Evolutionary conservation across 139 green algal genomes (phyloP), one percentile per base, ranked within the genome.

Genomic region (Trebouxia sp.): DNA sequence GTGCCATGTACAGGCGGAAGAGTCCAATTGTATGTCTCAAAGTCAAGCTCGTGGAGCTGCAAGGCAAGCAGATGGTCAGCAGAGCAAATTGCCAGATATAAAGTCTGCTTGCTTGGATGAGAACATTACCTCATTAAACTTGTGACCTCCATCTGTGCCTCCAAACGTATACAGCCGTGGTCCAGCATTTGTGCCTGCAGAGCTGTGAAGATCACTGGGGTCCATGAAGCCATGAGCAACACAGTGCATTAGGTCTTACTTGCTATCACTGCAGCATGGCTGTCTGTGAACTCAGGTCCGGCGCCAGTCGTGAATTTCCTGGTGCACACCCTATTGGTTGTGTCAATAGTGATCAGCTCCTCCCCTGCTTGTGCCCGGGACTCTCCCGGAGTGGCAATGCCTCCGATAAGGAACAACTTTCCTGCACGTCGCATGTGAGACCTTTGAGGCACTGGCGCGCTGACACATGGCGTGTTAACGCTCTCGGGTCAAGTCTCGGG

Each of bases 191-290:
- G 62, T 72, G 32, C 12, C 62, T 72, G 62, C 62, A 30, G n/a
- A 35, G 17, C 17, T 66, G n/a, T 39, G 6, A 39, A 39, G n/a
- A 6, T 66, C 17, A 6, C 55, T 35, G 17, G 6, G 17, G 24
- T 3, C n/a, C 5, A 0, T 10, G 12, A 66, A 38, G 37, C 5
- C 7, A 39, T 5, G n/a, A n/a, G n/a, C n/a, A n/a, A n/a, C n/a
- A n/a, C n/a, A n/a, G n/a, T n/a, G n/a, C n/a, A n/a, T n/a, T n/a
- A n/a, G n/a, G 6, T 15, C 32, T 14, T 24, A 72, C 62, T 22
- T 45, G 62, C 62, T 45, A 72, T 72, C 15, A 72, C 62, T 45
- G 62, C 62, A 72, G 62, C 62, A 72, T 72, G 62, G 62, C 62
- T 72, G 35, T 72, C 62, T 72, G 62, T 72, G 15, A 72, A 72